Evolutionary conservation across 805 yeast genomes (phyloP), one percentile per base, ranked within the genome.

Genomic region (Candida xiaguanensis): DNA sequence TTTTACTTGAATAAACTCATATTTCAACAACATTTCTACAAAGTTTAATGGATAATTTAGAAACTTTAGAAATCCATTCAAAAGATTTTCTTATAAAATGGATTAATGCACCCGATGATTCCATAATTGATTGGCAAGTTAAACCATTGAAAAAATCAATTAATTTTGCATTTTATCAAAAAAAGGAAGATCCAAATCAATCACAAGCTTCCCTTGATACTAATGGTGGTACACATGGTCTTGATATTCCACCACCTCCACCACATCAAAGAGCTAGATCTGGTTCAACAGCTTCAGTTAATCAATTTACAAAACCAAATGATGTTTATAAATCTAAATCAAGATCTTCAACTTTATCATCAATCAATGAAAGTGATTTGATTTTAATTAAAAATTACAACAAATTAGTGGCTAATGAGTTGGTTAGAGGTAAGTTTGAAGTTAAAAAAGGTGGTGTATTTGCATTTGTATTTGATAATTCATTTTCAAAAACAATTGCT

Each of bases 391-490:
- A 82, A 39, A 72, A 80, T 46, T 70, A 90, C 47, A 70, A 70
- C 44, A 67, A 67, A 49, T 53, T 69, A 40, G 51, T 53, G 59
- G 86, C 60, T 1, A 81, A 80, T 45, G 83, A 81, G 44, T 60
- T 78, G 51, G 72, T 75, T 38, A 77, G 77, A 35, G 95, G 90
- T 1, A 63, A 69, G 19, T 68, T 82, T 43, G 68, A 70, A n/a
- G 82, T 82, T 2, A 60, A 59, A 2, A 66, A 71, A 17, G 85
- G 82, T 7, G 91, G 91, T 1, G 74, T 82, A 51, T 84, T 76
- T 61, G 97, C 96, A 0, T 85, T 91, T 56, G 82, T 93, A 18
- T 84, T 91, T 54, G 98, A 91, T 61, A 91, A 91, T 63, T 84
- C 95, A 0, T 87, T 89, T 51, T 83, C 96, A 23, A 88, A 85